These are phyloP conservation scores for Phytophthora sp. DNA, from an alignment of 352 stramenopile species.

Conservation along the genomic window DNA sequence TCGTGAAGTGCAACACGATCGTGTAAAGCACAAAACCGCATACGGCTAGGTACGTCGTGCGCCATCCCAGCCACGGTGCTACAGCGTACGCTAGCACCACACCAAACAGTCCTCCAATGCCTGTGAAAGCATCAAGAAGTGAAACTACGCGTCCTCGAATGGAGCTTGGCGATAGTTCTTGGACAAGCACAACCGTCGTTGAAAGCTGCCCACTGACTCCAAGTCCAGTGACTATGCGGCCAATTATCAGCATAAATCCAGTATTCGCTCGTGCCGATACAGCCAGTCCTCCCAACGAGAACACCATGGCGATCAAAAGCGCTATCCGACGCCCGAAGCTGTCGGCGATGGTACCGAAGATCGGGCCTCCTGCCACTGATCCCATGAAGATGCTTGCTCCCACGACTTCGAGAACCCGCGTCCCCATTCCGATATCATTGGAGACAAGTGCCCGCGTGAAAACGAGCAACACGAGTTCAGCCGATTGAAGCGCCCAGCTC, in stretches of 20 bases:
- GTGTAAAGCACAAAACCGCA: constrained; percentile 34
- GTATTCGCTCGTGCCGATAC: constrained; percentile 27
- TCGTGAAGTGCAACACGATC: constrained; percentile 18
- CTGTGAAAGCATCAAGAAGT: constrained; percentile 48
- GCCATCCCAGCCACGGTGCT: constrained; percentile 38
- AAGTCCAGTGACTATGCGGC: constrained; percentile 37
- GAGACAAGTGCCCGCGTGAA: constrained; percentile 40
- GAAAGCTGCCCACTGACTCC: constrained; percentile 44
- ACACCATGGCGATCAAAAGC: constrained; percentile 34
- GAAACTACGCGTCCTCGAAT: constrained; percentile 38
- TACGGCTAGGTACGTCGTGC: constrained; percentile 31
- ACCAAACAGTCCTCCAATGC: constrained; percentile 39
- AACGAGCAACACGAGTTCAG: constrained; percentile 43
- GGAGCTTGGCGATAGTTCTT: constrained; percentile 39
- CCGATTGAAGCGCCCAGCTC: constrained; percentile 48
- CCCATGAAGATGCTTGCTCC: constrained; percentile 34
- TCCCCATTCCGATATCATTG: constrained; percentile 36
- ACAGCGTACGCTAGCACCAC: constrained; percentile 36
- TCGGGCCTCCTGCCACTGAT: constrained; percentile 31
- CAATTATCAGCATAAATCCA: constrained; percentile 34
- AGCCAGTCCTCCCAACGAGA: constrained; percentile 37
- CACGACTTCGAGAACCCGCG: constrained; percentile 32
- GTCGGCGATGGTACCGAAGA: constrained; percentile 44
- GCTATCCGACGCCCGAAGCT: constrained; percentile 34
- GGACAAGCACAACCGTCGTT: constrained; percentile 38